Percentiles rank a stretch among this genome's conserved stretches.
Evolutionary conservation across 2,329 filamentous ascomycete species (phyloP).

Genomic region (Aspergillus brasiliensis): DNA sequence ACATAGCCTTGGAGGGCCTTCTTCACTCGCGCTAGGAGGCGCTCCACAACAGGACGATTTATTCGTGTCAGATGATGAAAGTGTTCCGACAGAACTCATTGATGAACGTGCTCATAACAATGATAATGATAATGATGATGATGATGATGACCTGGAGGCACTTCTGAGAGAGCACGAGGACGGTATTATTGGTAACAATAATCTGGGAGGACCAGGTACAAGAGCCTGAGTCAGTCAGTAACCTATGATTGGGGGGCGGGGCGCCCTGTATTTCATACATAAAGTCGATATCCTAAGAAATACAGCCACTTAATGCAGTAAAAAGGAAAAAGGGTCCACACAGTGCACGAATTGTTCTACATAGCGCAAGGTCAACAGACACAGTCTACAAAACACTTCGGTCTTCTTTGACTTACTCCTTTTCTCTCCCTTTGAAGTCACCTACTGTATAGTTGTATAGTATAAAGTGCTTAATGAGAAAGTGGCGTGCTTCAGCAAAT

Average conservation of each 20-base stretch:
- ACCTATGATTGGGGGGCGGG: no score
- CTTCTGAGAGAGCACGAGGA: constrained; percentile 54
- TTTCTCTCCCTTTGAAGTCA: neutral
- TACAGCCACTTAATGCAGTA: neutral
- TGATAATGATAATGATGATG: constrained; percentile 26
- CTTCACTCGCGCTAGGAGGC: neutral
- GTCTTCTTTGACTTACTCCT: neutral
- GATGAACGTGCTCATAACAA: constrained; percentile 9
- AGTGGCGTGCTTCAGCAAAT: no score
- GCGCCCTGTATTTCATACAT: neutral
- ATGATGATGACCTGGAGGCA: constrained; percentile 55
- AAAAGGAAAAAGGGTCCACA: neutral
- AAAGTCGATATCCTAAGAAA: neutral
- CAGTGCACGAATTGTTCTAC: neutral
- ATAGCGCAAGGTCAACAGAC: neutral
- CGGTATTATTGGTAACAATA: neutral
- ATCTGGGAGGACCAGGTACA: neutral
- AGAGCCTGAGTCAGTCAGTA: neutral
- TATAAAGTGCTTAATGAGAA: no score
- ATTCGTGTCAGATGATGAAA: constrained; percentile 2
- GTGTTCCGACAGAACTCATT: neutral
- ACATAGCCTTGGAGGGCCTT: neutral
- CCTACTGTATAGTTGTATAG: no score
- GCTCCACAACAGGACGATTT: neutral
- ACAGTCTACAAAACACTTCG: neutral